A percentile compares a stretch with the other conserved stretches of the same genome.
These are phyloP conservation scores for Solanum hybrid DNA, from an alignment of 305 asterid species.

Conservation along the genomic window DNA sequence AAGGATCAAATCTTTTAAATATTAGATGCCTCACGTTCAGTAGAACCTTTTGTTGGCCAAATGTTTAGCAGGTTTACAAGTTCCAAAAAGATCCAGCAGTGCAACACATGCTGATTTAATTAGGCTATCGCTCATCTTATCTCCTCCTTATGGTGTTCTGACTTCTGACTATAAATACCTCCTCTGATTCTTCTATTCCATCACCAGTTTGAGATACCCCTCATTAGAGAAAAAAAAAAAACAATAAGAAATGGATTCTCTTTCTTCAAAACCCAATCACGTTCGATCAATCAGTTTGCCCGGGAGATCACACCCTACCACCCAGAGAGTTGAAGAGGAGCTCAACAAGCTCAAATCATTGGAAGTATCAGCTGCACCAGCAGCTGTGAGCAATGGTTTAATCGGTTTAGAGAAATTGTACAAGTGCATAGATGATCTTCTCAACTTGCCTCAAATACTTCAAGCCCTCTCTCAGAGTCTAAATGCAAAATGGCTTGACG, in stretches of 20 bases:
- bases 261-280: constrained; percentile 4
- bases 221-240: background rate
- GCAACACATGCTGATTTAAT: background rate
- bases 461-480: background rate
- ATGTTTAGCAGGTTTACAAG: background rate
- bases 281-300: constrained; percentile 14
- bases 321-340: constrained; percentile 8
- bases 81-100: background rate
- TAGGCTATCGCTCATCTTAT: background rate
- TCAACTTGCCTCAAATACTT: background rate
- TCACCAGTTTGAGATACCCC: background rate
- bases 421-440: constrained; percentile 8
- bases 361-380: background rate
- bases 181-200: background rate
- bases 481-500: background rate
- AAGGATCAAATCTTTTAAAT: background rate
- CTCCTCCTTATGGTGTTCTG: background rate
- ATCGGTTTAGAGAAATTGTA: background rate
- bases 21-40: background rate
- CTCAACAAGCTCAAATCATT: constrained; percentile 4
- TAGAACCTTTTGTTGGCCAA: background rate
- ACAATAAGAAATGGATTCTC: background rate
- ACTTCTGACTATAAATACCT: constrained; percentile 1
- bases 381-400: background rate
- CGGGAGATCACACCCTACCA: constrained; percentile 6